Evolutionary conservation across 139 green algal genomes (phyloP).

Genomic region (Yamagishiella unicocca): DNA sequence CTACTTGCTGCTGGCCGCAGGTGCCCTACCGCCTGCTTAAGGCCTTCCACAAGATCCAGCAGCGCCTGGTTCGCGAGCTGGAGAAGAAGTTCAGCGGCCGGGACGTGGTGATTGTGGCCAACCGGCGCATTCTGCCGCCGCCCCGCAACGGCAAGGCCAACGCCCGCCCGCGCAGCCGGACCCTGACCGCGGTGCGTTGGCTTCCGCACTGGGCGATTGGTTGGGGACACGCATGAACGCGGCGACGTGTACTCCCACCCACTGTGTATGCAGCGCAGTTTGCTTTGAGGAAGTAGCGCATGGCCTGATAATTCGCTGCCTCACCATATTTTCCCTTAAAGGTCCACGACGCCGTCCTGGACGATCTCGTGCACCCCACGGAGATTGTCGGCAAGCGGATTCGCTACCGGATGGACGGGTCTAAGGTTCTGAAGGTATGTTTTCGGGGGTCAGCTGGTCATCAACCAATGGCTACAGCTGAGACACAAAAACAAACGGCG

Average conservation of each 20-base stretch:
- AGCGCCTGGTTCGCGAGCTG: conserved; percentile 97
- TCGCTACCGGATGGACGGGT: conserved; percentile 94
- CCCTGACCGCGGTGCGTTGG: conserved; percentile 88
- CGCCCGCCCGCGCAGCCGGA: conserved; percentile 89
- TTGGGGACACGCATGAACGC: too few relatives aligned
- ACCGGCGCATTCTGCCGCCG: conserved; percentile 93
- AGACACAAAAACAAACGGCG: too few relatives aligned
- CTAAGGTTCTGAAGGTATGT: conserved; percentile 90
- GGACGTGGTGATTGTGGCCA: conserved; percentile 98
- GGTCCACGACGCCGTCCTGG: conserved; percentile 93
- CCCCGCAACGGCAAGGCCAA: conserved; percentile 75
- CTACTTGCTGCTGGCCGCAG: conserved; percentile 44
- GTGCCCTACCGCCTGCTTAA: conserved; percentile 98
- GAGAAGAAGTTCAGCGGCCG: conserved; percentile 99
- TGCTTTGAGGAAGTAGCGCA: too few relatives aligned
- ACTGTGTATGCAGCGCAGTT: too few relatives aligned
- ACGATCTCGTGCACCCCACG: conserved; percentile 98
- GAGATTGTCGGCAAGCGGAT: conserved; percentile 99
- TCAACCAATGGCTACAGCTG: too few relatives aligned
- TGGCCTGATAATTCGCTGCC: too few relatives aligned
- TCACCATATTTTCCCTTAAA: too few relatives aligned
- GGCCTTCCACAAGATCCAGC: conserved; percentile 98
- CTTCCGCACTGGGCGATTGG: too few relatives aligned
- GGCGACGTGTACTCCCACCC: too few relatives aligned
- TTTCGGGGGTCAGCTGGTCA: too few relatives aligned